Percentiles rank a stretch among this genome's conserved stretches.
Evolutionary conservation across 2,329 filamentous ascomycete species (phyloP).

Genomic region (Calycina marina): DNA sequence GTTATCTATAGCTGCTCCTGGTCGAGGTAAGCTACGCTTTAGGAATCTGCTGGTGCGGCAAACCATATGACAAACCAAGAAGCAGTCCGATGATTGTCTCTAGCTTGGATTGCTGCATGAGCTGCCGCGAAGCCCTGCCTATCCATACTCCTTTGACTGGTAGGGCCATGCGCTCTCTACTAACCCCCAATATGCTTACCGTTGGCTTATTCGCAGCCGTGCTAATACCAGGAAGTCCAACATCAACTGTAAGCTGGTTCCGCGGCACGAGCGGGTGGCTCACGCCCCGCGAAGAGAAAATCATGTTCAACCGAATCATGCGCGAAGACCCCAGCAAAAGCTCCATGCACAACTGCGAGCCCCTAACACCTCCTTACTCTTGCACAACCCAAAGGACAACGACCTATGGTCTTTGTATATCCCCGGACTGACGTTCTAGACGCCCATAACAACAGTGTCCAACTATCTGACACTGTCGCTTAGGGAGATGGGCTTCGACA

Average conservation of each 20-base stretch:
- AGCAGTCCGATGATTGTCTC: no score
- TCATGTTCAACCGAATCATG: constrained; percentile 45
- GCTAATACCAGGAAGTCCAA: constrained; percentile 16
- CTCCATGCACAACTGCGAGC: constrained; percentile 35
- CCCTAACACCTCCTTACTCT: constrained; percentile 30
- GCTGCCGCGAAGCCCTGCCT: no score
- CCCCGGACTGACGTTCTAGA: constrained; percentile 31
- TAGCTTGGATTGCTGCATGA: no score
- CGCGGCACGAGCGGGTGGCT: constrained; percentile 48
- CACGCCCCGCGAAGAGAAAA: constrained; percentile 42
- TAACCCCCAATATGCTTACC: no score
- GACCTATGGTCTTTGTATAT: constrained; percentile 37
- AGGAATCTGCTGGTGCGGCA: constrained; percentile 21
- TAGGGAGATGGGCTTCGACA: constrained; percentile 40
- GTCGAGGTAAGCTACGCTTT: constrained; percentile 19
- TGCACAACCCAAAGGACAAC: constrained; percentile 33
- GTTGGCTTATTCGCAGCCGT: constrained; percentile 12
- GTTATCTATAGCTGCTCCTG: constrained; percentile 28
- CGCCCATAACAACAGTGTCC: constrained; percentile 32
- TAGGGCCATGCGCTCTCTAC: no score
- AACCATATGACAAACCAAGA: no score
- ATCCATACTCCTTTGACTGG: no score
- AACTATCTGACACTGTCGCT: constrained; percentile 46
- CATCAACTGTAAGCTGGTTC: constrained; percentile 32
- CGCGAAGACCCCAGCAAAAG: constrained; percentile 33